Conservation (phyloP, 1,284 basidiomycete species). For the Ustilago lituana region DNA sequence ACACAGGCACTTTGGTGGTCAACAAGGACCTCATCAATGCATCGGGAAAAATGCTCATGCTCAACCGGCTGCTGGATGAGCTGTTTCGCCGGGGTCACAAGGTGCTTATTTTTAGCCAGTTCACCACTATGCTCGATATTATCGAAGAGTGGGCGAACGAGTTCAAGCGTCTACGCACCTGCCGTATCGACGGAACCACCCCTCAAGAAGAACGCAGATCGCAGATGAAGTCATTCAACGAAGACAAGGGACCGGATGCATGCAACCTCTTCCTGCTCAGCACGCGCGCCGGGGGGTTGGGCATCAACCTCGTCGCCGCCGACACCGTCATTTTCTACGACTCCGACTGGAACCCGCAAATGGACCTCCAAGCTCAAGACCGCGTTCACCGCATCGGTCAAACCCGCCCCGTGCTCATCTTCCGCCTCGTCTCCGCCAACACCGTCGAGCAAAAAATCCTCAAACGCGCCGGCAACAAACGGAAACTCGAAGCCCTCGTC, state of each 20-base stretch:
- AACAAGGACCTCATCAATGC: slow-evolving; percentile 79
- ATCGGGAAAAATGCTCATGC: slow-evolving; percentile 95
- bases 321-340: slow-evolving; percentile 79
- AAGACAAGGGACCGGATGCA: slow-evolving; percentile 74
- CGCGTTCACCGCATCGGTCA: slow-evolving; percentile 95
- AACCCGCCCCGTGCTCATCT: slow-evolving; percentile 75
- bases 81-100: slow-evolving; percentile 86
- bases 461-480: slow-evolving; percentile 84
- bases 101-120: slow-evolving; percentile 79
- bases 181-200: slow-evolving; percentile 89
- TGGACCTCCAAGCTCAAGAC: slow-evolving; percentile 95
- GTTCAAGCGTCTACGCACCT: slow-evolving; percentile 81
- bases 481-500: slow-evolving; percentile 89
- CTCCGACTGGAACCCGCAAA: slow-evolving; percentile 91
- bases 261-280: slow-evolving; percentile 87
- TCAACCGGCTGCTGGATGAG: slow-evolving; percentile 85
- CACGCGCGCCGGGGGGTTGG: slow-evolving; percentile 87
- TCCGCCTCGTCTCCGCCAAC: slow-evolving; percentile 77
- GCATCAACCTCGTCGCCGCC: slow-evolving; percentile 87
- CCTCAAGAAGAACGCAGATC: slow-evolving; percentile 79
- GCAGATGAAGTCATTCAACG: slow-evolving; percentile 87
- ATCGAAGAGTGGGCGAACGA: slow-evolving; percentile 72
- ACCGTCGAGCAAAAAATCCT: slow-evolving; percentile 92
- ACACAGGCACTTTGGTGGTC: slow-evolving; percentile 69
- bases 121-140: slow-evolving; percentile 94